phyloP scores from a whole-genome alignment of 495 filamentous ascomycete genomes.

The Aspergillus steynii region DNA sequence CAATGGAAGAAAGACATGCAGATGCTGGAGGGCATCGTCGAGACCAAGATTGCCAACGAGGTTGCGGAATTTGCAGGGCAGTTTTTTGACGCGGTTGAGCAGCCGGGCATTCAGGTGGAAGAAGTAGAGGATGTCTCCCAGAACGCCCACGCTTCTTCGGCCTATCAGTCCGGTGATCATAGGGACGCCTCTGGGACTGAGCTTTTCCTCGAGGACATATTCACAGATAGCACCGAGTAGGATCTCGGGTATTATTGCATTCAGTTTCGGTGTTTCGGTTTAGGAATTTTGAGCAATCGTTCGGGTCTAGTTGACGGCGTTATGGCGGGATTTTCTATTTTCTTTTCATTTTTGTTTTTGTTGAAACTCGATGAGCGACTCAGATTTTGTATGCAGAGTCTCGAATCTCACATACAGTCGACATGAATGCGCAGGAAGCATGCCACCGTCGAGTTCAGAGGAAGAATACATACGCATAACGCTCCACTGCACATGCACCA shows the following conservation, averaged over 20 bases:
- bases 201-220: background rate
- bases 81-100: constrained; percentile 39
- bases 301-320: background rate
- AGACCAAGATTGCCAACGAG: constrained; percentile 47
- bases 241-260: background rate
- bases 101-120: background rate
- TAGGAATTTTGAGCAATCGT: background rate
- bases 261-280: background rate
- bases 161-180: background rate
- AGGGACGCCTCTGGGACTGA: background rate
- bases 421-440: background rate
- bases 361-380: background rate
- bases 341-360: background rate
- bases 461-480: background rate
- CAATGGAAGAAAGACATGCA: constrained; percentile 49
- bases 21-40: constrained; percentile 42
- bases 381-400: background rate
- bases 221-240: background rate
- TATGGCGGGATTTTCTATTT: background rate
- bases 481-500: background rate
- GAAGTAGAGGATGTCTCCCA: constrained; percentile 11
- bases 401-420: background rate
- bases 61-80: constrained; percentile 47
- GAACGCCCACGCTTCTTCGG: background rate
- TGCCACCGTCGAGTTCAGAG: background rate